A percentile compares a stretch with the other conserved stretches of the same genome.
Conservation (phyloP, 1,284 basidiomycete genomes). For the Ceratobasidium papillatum region DNA sequence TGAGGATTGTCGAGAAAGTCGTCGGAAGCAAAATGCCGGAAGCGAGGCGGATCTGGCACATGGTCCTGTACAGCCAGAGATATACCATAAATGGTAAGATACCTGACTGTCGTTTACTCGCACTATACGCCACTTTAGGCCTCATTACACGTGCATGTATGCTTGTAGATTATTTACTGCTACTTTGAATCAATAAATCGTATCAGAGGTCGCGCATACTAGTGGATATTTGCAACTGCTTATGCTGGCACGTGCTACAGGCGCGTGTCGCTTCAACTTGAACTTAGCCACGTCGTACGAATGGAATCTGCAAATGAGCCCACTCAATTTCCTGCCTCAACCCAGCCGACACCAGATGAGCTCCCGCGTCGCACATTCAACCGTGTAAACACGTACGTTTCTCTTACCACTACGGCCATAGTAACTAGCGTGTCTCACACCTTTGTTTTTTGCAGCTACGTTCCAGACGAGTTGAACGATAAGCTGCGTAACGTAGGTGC, state of each 20-base stretch:
- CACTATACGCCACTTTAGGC: not conserved
- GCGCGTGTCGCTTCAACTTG: conserved; percentile 37
- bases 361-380: conserved; percentile 23
- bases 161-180: not conserved
- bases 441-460: conserved; percentile 29
- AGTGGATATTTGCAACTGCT: not conserved
- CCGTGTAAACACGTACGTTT: conserved; percentile 37
- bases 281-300: conserved; percentile 33
- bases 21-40: conserved; percentile 36
- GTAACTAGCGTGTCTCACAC: conserved; percentile 17
- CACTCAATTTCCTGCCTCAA: not conserved
- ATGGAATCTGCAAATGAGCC: conserved; percentile 20
- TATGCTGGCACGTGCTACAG: conserved; percentile 14
- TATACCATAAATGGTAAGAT: conserved; percentile 9
- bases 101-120: not conserved
- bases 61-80: conserved; percentile 21
- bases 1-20: conserved; percentile 32
- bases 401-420: conserved; percentile 13
- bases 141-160: not conserved
- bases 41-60: conserved; percentile 12
- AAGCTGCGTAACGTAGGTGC: conserved; percentile 37
- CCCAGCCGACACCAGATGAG: not conserved
- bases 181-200: too few relatives aligned
- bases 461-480: conserved; percentile 32
- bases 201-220: not conserved